Base-by-base conservation (phyloP, 2,329 filamentous ascomycete genomes). In the Botryosphaeria dothidea region DNA sequence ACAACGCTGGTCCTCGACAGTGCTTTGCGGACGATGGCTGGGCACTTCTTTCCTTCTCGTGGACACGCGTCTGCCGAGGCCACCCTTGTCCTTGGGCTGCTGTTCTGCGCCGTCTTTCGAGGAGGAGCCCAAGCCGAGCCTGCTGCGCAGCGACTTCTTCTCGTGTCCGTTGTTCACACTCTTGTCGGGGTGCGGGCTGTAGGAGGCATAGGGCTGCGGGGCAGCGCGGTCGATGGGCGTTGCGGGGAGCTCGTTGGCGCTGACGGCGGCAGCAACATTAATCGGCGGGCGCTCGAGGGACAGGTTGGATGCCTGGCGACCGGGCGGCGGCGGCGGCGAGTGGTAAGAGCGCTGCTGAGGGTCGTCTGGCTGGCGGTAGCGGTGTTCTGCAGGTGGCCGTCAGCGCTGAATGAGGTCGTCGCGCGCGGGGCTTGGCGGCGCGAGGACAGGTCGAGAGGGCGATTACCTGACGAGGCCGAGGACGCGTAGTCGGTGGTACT, bases 381-480 rank as follows among this genome's bases (percentile, higher is more conserved):
- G 65, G 31, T 66, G 51, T 36, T 54, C 51, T 64, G 61, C 36
- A 41, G 19, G 8, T 41, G 52, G 51, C 36, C 52, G 56, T 60
- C 56, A 60, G 56, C 56, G 36, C 36, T 60, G 38, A 13, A 25
- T 9, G 19, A 29, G 43, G 71, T 72, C 49, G 68, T 61, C 31
- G 49, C 27, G 43, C 43, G 56, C 43, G 54, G 66, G 69, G 64
- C 67, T 71, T 72, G 71, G 69, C 64, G 43, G 29, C 29, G 43
- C 23, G 15, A 62, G 65, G n/a, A n/a, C 56, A 60, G 67, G 29
- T 19, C 17, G 29, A 27, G 27, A 68, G 67, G 66, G 68, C 70
- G 6, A 70, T 74, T 71, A 72, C 74, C 71, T 70, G 75, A 73
- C 17, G 73, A 72, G 49, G 74, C 71, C 45, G 75, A 73, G 63